phyloP scores from a whole-genome alignment of 2,329 filamentous ascomycete species.

The Fusarium domesticum region DNA sequence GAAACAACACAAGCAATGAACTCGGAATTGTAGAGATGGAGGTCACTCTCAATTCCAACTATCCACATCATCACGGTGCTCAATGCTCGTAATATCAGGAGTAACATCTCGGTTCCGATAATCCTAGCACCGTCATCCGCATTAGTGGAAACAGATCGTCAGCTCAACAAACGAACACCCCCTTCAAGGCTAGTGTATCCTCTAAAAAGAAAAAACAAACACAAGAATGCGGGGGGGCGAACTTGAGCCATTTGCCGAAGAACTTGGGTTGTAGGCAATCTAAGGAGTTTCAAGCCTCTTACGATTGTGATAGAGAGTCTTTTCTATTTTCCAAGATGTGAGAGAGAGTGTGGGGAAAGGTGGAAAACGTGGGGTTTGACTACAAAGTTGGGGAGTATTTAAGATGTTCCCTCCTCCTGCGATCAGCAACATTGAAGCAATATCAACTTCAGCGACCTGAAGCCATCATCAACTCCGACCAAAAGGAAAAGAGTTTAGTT shows the following conservation, averaged over 20 bases:
- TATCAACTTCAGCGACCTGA: neutral
- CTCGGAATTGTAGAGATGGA: too few relatives aligned
- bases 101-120: neutral
- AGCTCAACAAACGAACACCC: slow-evolving; percentile 1
- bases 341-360: neutral
- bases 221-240: slow-evolving; percentile 2
- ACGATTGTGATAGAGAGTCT: slow-evolving; percentile 7
- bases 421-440: neutral
- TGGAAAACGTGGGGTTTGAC: neutral
- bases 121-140: neutral
- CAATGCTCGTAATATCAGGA: neutral
- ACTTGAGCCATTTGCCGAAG: slow-evolving; percentile 7
- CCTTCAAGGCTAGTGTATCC: slow-evolving; percentile 14
- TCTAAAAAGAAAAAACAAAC: too few relatives aligned
- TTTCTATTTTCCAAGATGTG: neutral
- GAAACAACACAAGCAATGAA: too few relatives aligned
- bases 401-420: slow-evolving; percentile 5
- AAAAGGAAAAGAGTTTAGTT: too few relatives aligned
- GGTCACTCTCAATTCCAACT: too few relatives aligned
- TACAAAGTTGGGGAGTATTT: slow-evolving; percentile 8
- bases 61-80: neutral
- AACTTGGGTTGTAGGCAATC: neutral
- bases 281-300: slow-evolving; percentile 16
- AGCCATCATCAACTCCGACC: too few relatives aligned
- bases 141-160: neutral